These are phyloP conservation scores for Yarrowia porcina DNA, from an alignment of 805 yeast species.

Conservation along the genomic window DNA sequence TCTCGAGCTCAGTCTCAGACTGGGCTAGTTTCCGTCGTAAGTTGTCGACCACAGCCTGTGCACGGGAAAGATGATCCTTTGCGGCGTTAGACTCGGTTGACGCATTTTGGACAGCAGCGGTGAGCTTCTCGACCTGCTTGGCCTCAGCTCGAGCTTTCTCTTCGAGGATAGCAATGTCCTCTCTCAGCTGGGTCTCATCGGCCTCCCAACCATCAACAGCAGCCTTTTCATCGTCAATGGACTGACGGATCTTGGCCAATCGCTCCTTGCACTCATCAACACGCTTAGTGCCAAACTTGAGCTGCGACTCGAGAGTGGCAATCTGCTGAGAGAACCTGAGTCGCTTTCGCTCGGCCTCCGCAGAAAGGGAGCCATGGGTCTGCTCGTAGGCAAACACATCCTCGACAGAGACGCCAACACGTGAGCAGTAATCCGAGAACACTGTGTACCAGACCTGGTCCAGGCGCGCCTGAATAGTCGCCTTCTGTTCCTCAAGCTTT, in stretches of 20 bases:
- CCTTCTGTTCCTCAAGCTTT: background rate
- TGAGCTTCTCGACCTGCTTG: conserved; percentile 25
- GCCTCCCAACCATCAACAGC: conserved; percentile 40
- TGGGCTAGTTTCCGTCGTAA: conserved; percentile 27
- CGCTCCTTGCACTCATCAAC: conserved; percentile 50
- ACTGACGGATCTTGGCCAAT: conserved; percentile 38
- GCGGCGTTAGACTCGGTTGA: background rate
- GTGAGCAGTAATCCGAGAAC: conserved; percentile 51
- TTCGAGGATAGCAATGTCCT: conserved; percentile 41
- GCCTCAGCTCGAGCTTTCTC: conserved; percentile 33
- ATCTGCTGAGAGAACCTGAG: conserved; percentile 61
- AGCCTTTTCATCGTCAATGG: conserved; percentile 42
- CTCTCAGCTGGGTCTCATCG: conserved; percentile 42
- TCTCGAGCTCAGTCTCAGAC: conserved; percentile 32
- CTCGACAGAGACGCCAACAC: conserved; percentile 46
- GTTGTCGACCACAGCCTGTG: conserved; percentile 27
- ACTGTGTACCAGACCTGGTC: conserved; percentile 30
- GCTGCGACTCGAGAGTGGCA: conserved; percentile 55
- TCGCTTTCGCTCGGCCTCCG: conserved; percentile 36
- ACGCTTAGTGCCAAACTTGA: conserved; percentile 64
- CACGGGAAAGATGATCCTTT: conserved; percentile 1
- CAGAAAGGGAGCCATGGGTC: conserved; percentile 49
- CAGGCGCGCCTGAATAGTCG: background rate
- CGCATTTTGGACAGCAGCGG: conserved; percentile 1
- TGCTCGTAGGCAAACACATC: conserved; percentile 66